These are phyloP conservation scores for Stylosanthes scabra DNA, from an alignment of 331 rosid species.

Conservation along the genomic window DNA sequence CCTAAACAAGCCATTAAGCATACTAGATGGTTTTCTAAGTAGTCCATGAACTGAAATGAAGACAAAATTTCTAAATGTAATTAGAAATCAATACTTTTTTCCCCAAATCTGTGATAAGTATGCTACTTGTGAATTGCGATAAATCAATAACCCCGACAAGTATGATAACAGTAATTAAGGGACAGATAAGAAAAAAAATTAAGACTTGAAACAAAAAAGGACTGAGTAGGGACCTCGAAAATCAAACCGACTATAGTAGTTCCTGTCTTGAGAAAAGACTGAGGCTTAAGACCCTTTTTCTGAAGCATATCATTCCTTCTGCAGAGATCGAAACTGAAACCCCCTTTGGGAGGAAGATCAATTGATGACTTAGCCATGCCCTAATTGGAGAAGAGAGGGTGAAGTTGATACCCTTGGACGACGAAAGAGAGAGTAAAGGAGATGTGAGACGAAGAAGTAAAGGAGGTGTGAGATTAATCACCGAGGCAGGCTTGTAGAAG, in stretches of 20 bases:
- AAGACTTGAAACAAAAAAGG: too few species aligned
- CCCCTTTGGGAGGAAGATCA: conserved; percentile 89
- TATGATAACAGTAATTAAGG: neutral
- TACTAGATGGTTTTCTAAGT: neutral
- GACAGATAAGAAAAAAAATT: neutral
- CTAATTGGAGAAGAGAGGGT: neutral
- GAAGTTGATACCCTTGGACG: too few species aligned
- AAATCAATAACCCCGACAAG: neutral
- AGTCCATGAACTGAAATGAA: too few species aligned
- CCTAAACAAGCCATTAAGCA: neutral
- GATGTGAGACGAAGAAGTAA: too few species aligned
- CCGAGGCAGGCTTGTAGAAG: too few species aligned
- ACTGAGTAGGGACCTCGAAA: conserved; percentile 55
- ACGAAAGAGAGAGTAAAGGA: too few species aligned
- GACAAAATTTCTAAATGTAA: neutral
- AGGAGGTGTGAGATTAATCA: too few species aligned
- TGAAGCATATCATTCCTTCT: conserved; percentile 89
- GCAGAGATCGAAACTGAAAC: conserved; percentile 91
- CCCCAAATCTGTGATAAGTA: neutral
- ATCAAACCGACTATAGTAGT: conserved; percentile 94
- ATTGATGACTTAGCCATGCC: conserved; percentile 57
- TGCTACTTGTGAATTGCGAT: neutral
- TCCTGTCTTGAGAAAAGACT: conserved; percentile 83
- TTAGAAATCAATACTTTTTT: neutral
- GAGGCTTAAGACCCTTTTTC: conserved; percentile 66